Evolutionary conservation across 257 asterid genomes (phyloP).

Genomic region (Salvia splendens): DNA sequence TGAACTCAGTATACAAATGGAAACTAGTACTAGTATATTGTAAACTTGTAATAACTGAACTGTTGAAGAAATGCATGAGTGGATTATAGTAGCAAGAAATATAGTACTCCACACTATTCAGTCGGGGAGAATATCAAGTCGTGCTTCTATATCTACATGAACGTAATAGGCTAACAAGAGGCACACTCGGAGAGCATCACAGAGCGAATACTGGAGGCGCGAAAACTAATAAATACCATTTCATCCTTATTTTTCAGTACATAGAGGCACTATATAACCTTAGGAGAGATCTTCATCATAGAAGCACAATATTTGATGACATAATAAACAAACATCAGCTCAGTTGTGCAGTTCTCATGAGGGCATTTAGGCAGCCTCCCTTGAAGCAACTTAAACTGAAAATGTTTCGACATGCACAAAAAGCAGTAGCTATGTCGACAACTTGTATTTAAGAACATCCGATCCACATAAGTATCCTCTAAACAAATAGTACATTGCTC

Average conservation of each 20-base stretch:
- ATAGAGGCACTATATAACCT: neutral
- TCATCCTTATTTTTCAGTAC: neutral
- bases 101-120: neutral
- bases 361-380: conserved; percentile 58
- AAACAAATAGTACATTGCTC: conserved; percentile 56
- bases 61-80: neutral
- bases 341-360: conserved; percentile 46
- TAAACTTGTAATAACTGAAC: neutral
- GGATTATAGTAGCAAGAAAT: neutral
- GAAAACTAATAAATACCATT: neutral
- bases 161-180: neutral
- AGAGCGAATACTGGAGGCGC: neutral
- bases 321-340: neutral
- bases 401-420: conserved; percentile 55
- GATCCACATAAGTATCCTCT: conserved; percentile 43
- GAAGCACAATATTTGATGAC: neutral
- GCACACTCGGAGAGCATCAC: neutral
- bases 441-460: conserved; percentile 44
- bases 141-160: neutral
- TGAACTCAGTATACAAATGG: neutral
- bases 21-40: neutral
- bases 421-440: conserved; percentile 59
- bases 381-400: conserved; percentile 54
- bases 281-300: neutral
- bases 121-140: neutral